Base-by-base conservation (phyloP, 371 early-diverging fungal species). In the Mucor velutinosus region DNA sequence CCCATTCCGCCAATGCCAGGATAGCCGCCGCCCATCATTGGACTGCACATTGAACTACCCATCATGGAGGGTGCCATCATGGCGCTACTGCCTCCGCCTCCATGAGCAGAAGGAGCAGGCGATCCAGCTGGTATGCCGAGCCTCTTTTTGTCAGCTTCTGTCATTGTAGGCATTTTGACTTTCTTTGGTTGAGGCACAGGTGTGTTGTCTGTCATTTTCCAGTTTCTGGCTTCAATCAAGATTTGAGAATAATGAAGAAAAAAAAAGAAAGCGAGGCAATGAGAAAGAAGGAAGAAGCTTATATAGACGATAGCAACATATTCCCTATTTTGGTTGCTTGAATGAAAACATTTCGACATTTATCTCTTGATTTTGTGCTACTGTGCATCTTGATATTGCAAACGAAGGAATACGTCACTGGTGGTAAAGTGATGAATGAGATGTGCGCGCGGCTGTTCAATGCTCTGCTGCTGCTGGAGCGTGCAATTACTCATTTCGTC, bases 1-100 rank as follows among this genome's bases (percentile, higher is more conserved):
- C 72, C 72, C 69, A 69, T 69, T 53, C 64, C 59, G 29, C 62
- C 63, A 2, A 59, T 47, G 12, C 45, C 23, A 19, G 64, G 64
- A 41, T 27, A n/a, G 3, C 45, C 37, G 19, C 64, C 56, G 4
- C 56, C 41, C 58, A 59, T 58, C 51, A 59, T 58, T 47, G 45
- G 47, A 39, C 25, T 14, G 2, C 43, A 14, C 61, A 60, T 60
- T 27, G 62, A 51, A 7, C 37, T 51, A 3, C 19, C 21, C 51
- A 51, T 51, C 65, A 64, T 64, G 3, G 43, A 43, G 17, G 29
- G 19, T n/a, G 14, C 25, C 51, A 51, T 51, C 25, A 51, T 23
- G 12, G 12, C 25, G 4, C 51, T 25, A 11, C 51, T 25, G 1
- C 51, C 25, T 23, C 41, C 33, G 6, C 14, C 17, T 14, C 29